Conservation (phyloP, 495 filamentous ascomycete genomes). For the Extremus antarcticus region DNA sequence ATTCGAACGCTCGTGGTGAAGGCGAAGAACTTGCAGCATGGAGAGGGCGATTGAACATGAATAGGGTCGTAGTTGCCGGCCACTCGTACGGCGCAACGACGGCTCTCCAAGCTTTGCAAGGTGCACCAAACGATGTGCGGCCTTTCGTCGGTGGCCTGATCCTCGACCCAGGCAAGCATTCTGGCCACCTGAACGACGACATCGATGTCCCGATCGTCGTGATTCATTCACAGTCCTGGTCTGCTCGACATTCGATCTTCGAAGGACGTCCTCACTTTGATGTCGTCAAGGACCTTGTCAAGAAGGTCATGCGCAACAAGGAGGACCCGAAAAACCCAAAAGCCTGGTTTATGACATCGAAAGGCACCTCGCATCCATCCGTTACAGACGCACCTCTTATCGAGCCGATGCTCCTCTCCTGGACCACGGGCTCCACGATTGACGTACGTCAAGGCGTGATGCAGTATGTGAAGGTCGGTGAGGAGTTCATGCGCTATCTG, state of each 20-base stretch:
- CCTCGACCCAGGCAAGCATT: slow-evolving; percentile 43
- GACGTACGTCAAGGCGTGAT: slow-evolving; percentile 15
- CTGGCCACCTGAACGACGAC: slow-evolving; percentile 41
- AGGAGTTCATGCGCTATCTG: slow-evolving; percentile 18
- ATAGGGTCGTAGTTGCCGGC: slow-evolving; percentile 37
- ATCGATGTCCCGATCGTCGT: slow-evolving; percentile 40
- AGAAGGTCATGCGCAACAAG: slow-evolving; percentile 7
- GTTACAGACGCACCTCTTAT: slow-evolving; percentile 46
- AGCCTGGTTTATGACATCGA: slow-evolving; percentile 43
- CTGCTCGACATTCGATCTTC: slow-evolving; percentile 34
- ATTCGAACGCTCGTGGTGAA: slow-evolving; percentile 23
- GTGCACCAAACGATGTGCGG: slow-evolving; percentile 11
- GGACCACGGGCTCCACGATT: slow-evolving; percentile 37
- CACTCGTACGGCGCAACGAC: slow-evolving; percentile 46
- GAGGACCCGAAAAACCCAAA: slow-evolving; percentile 8
- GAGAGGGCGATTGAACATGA: slow-evolving; percentile 26
- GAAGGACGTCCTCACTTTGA: slow-evolving; percentile 43
- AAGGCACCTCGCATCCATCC: slow-evolving; percentile 42
- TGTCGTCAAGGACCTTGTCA: slow-evolving; percentile 36
- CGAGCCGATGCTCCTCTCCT: slow-evolving; percentile 37
- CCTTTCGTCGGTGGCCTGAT: slow-evolving; percentile 38
- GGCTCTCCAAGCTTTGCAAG: slow-evolving; percentile 39
- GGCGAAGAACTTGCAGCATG: slow-evolving; percentile 24
- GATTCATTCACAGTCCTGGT: slow-evolving; percentile 43
- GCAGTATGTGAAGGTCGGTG: slow-evolving; percentile 17